phyloP scores from a whole-genome alignment of 139 green algal species.

The Chlamydomonas urium region DNA sequence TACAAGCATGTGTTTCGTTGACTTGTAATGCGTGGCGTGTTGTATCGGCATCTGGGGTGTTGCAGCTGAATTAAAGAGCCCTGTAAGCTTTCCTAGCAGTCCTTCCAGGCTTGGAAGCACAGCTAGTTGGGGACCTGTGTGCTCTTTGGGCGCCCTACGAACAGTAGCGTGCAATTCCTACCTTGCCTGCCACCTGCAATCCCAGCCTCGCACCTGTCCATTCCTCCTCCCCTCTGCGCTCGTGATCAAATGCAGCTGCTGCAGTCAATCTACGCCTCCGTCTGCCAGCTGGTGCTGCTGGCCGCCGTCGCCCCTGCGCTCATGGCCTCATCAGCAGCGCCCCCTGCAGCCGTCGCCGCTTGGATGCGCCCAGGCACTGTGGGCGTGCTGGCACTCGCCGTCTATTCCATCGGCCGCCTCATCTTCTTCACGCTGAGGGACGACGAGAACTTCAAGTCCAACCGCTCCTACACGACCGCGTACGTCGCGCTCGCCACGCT shows the following conservation, averaged over 20 bases:
- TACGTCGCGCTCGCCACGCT: conserved; percentile 14
- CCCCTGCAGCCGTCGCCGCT: not conserved
- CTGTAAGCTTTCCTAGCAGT: too few relatives aligned
- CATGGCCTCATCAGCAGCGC: not conserved
- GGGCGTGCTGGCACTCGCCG: not conserved
- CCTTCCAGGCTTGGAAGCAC: too few relatives aligned
- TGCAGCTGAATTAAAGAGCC: too few relatives aligned
- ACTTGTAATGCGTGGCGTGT: not conserved
- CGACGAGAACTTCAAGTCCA: conserved; percentile 23
- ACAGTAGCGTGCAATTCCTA: too few relatives aligned
- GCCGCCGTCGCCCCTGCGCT: not conserved
- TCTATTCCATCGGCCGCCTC: conserved; percentile 9
- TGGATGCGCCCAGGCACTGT: not conserved
- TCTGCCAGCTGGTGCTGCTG: not conserved
- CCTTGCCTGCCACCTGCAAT: too few relatives aligned
- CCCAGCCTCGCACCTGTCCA: too few relatives aligned
- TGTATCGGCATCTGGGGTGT: not conserved
- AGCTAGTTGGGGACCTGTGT: too few relatives aligned
- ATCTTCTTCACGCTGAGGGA: conserved; percentile 20
- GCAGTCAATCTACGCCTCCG: not conserved
- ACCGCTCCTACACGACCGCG: conserved; percentile 19
- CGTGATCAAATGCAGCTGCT: too few relatives aligned
- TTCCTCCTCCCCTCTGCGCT: too few relatives aligned
- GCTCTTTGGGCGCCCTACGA: too few relatives aligned
- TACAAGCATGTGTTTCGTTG: not conserved